phyloP scores from a whole-genome alignment of 2,329 filamentous ascomycete species.

The Microascus cirrosus region DNA sequence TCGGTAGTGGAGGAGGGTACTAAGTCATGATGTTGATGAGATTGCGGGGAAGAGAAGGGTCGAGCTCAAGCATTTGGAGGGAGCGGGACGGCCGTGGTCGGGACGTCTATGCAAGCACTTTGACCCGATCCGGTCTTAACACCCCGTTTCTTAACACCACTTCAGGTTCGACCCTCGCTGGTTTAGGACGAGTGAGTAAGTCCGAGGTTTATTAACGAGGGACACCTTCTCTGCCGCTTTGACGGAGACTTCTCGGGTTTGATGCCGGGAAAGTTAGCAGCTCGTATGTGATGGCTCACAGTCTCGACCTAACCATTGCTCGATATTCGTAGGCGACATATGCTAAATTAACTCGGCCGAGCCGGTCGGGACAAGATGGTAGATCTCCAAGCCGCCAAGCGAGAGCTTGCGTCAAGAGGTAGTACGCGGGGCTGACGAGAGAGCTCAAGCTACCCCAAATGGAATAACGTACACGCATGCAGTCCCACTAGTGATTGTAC shows the following conservation, averaged over 20 bases:
- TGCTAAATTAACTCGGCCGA: neutral
- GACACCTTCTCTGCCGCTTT: neutral
- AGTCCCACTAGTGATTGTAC: no score
- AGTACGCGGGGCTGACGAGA: no score
- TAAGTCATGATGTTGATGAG: neutral
- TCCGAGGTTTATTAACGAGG: neutral
- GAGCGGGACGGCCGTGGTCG: neutral
- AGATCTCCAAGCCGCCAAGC: neutral
- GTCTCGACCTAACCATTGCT: no score
- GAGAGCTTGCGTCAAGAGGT: neutral
- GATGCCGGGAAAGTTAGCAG: neutral
- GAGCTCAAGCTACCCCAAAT: neutral
- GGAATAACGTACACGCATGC: neutral
- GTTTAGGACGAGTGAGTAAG: neutral
- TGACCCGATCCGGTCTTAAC: neutral
- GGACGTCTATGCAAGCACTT: slow-evolving; percentile 3
- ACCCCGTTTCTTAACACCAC: neutral
- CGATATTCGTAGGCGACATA: neutral
- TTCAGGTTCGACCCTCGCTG: neutral
- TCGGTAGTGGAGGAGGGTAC: neutral
- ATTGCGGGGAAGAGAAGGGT: neutral
- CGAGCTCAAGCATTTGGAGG: neutral
- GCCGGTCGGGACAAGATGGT: neutral
- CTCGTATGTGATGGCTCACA: no score
- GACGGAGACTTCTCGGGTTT: neutral